Conservation (phyloP, 805 yeast species). For the Komagataella pastoris region DNA sequence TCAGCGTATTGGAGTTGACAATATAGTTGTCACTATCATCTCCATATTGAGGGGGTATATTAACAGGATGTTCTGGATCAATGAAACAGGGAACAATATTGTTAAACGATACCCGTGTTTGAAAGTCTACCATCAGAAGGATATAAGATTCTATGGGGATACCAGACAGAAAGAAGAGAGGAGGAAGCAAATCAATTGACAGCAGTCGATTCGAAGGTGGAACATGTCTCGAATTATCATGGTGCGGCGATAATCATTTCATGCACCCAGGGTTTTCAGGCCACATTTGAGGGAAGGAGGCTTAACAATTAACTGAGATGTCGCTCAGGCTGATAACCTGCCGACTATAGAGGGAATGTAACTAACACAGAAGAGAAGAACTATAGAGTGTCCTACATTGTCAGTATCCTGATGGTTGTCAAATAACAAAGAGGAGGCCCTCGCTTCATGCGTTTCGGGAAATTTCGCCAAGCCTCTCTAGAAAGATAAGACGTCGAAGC, state of each 20-base stretch:
- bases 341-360: too few relatives aligned
- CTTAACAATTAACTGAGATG: not conserved
- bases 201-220: not conserved
- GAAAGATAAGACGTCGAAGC: not conserved
- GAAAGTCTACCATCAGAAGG: not conserved
- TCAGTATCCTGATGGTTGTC: not conserved
- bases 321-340: not conserved
- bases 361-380: not conserved
- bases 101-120: constrained; percentile 27
- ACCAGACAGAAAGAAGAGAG: not conserved
- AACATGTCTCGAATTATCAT: not conserved
- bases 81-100: constrained; percentile 21
- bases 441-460: not conserved
- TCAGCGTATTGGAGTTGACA: constrained; percentile 1
- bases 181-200: not conserved
- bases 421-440: too few relatives aligned
- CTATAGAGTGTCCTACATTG: not conserved
- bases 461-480: not conserved
- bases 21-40: constrained; percentile 4
- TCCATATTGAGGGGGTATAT: constrained; percentile 7
- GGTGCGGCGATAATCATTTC: not conserved
- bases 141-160: not conserved
- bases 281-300: not conserved
- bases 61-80: constrained; percentile 8
- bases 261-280: not conserved